Conservation (phyloP, 1,139 yeast species). For the Lodderomyces theae region DNA sequence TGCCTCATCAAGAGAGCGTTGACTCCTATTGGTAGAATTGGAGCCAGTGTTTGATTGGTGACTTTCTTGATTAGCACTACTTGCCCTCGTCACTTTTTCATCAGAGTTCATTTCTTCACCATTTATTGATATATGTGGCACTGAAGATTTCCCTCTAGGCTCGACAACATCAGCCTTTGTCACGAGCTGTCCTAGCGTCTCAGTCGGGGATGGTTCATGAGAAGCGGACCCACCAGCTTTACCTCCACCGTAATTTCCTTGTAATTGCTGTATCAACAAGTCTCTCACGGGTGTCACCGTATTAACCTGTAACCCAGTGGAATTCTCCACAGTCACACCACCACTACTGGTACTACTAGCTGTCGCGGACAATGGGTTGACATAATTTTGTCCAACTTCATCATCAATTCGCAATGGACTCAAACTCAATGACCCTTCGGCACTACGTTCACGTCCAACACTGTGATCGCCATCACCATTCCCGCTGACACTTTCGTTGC, state of each 20-base stretch:
- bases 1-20: not conserved
- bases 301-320: slow-evolving; percentile 1
- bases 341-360: not conserved
- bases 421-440: slow-evolving; percentile 11
- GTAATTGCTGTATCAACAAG: slow-evolving; percentile 18
- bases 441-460: not conserved
- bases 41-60: no score
- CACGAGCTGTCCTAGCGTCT: not conserved
- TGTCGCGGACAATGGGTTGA: slow-evolving; percentile 2
- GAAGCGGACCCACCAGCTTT: no score
- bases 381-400: not conserved
- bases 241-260: slow-evolving; percentile 6
- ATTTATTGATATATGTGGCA: slow-evolving; percentile 3
- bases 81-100: not conserved
- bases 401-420: slow-evolving; percentile 18
- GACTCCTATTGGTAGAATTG: not conserved
- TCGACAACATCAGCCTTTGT: not conserved
- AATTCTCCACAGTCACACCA: not conserved
- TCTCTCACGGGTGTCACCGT: slow-evolving; percentile 21
- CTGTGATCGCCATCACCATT: not conserved
- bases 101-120: not conserved
- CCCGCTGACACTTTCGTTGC: slow-evolving; percentile 14
- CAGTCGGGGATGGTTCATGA: not conserved
- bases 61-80: not conserved
- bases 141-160: slow-evolving; percentile 1